Conservation (phyloP, 345 rosid genomes). For the Populus davidiana region DNA sequence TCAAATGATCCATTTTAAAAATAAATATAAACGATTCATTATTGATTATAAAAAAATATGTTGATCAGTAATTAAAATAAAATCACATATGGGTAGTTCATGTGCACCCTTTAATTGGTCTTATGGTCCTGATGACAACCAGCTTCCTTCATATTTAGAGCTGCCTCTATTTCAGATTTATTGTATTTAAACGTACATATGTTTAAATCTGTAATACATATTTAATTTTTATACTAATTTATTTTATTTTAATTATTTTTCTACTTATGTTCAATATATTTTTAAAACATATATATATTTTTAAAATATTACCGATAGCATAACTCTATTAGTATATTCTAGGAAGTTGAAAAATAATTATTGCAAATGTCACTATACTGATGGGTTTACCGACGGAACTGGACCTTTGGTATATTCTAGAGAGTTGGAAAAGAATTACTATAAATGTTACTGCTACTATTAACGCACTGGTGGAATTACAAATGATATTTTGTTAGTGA, state of each 20-base stretch:
- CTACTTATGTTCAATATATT: too few relatives aligned
- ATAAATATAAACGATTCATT: too few relatives aligned
- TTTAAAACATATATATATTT: too few relatives aligned
- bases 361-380: fast-evolving
- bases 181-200: too few relatives aligned
- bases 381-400: too few relatives aligned
- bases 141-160: fast-evolving
- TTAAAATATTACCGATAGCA: too few relatives aligned
- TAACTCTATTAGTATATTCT: too few relatives aligned
- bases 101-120: fast-evolving
- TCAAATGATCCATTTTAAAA: fast-evolving
- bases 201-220: too few relatives aligned
- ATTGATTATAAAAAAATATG: fast-evolving
- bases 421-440: fast-evolving
- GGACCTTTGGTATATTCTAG: fast-evolving
- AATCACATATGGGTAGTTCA: too few relatives aligned
- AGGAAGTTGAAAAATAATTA: too few relatives aligned
- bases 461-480: fast-evolving
- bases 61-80: fast-evolving
- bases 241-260: too few relatives aligned
- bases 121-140: fast-evolving
- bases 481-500: fast-evolving
- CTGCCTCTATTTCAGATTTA: fast-evolving
- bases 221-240: too few relatives aligned
- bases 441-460: fast-evolving